phyloP scores from a whole-genome alignment of 2,329 filamentous ascomycete genomes.

The Pseudopyricularia cyperi region DNA sequence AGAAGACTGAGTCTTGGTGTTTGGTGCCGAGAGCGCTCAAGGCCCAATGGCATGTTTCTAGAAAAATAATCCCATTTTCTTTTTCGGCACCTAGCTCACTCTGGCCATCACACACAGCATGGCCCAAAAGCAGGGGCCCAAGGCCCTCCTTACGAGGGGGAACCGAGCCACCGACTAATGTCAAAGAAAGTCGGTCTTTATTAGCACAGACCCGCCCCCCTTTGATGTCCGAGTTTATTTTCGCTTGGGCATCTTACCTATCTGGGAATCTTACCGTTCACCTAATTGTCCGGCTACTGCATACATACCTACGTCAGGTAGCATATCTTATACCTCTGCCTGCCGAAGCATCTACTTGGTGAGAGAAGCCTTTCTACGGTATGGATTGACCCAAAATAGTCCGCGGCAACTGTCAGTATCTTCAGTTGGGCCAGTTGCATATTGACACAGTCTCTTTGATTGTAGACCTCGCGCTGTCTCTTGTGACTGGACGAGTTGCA shows the following conservation, averaged over 20 bases:
- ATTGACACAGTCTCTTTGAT: too few relatives aligned
- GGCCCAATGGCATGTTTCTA: not conserved
- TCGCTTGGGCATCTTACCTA: not conserved
- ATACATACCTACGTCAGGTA: too few relatives aligned
- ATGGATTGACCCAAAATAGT: too few relatives aligned
- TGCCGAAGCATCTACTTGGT: too few relatives aligned
- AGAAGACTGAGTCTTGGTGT: too few relatives aligned
- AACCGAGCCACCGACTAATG: not conserved
- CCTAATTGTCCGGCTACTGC: not conserved
- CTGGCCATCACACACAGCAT: not conserved
- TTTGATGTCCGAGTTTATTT: not conserved
- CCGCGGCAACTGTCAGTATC: too few relatives aligned
- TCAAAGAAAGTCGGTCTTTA: not conserved
- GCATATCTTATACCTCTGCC: too few relatives aligned
- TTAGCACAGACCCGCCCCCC: not conserved
- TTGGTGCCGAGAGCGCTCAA: too few relatives aligned
- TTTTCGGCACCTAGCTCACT: not conserved
- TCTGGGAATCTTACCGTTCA: not conserved
- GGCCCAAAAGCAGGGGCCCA: not conserved
- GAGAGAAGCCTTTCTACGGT: too few relatives aligned
- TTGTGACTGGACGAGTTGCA: not conserved
- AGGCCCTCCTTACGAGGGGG: not conserved
- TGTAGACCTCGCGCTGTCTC: not conserved
- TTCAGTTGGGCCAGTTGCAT: too few relatives aligned
- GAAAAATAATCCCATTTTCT: not conserved